phyloP scores from a whole-genome alignment of 2,329 filamentous ascomycete species.

The Phialophora expanda region DNA sequence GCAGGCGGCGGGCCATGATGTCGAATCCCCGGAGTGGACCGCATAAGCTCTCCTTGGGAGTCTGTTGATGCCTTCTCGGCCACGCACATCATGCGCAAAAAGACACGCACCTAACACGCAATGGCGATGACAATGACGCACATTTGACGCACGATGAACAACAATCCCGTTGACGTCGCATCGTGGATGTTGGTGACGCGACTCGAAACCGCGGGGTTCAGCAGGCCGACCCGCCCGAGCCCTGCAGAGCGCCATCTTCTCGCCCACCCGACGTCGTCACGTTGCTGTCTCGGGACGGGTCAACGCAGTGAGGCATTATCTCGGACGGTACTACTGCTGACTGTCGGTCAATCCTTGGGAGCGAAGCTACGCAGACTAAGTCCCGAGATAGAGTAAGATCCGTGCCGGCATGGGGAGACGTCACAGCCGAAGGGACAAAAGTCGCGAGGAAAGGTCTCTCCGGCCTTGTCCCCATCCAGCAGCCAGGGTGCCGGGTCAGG shows the following conservation, averaged over 20 bases:
- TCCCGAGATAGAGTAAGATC: constrained; percentile 16
- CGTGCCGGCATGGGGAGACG: background rate
- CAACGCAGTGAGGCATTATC: constrained; percentile 3
- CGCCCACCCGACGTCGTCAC: background rate
- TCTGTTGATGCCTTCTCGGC: background rate
- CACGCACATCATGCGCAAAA: background rate
- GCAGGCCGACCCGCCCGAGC: background rate
- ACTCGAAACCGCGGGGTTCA: background rate
- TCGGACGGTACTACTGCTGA: constrained; percentile 11
- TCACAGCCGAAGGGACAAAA: constrained; percentile 9
- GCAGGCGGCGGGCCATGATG: background rate
- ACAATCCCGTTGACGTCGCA: background rate
- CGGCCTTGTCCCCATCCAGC: background rate
- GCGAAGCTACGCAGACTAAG: background rate
- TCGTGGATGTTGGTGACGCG: background rate
- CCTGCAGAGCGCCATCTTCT: background rate
- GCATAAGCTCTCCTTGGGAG: background rate
- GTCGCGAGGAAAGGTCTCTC: constrained; percentile 8
- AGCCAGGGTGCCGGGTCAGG: background rate
- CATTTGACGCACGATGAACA: background rate
- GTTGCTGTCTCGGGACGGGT: background rate
- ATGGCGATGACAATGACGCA: constrained; percentile 17
- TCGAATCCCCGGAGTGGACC: constrained; percentile 7
- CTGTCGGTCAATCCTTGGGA: constrained; percentile 8
- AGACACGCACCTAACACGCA: background rate